Evolutionary conservation across 306 rosid species (phyloP).

Genomic region (Pueraria montana): DNA sequence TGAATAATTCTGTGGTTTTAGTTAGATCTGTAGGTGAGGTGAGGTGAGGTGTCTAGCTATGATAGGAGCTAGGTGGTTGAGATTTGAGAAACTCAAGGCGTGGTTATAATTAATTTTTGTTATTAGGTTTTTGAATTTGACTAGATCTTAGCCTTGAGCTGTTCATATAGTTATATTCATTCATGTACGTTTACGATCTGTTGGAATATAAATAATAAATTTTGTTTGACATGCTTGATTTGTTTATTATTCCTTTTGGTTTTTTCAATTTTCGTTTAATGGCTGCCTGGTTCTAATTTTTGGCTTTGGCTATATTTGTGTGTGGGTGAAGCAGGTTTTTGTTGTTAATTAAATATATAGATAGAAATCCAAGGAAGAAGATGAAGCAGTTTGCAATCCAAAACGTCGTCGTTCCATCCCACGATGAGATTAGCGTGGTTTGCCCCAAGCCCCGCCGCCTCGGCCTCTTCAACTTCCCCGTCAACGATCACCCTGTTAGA

Average conservation of each 20-base stretch:
- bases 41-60: constrained; percentile 29
- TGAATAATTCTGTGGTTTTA: neutral
- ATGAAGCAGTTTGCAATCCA: constrained; percentile 80
- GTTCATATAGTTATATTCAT: constrained; percentile 17
- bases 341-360: constrained; percentile 26
- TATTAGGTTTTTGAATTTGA: constrained; percentile 47
- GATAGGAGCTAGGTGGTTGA: constrained; percentile 37
- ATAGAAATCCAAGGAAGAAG: constrained; percentile 30
- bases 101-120: constrained; percentile 25
- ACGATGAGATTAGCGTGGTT: constrained; percentile 73
- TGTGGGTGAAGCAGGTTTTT: constrained; percentile 47
- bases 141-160: constrained; percentile 56
- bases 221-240: constrained; percentile 25
- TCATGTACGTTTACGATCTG: constrained; percentile 46
- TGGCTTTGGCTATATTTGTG: neutral
- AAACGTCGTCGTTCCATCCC: constrained; percentile 70
- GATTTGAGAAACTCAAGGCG: constrained; percentile 44
- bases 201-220: constrained; percentile 11
- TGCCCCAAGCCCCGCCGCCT: constrained; percentile 97
- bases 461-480: constrained; percentile 60
- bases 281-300: neutral
- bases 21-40: constrained; percentile 42
- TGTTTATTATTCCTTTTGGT: neutral
- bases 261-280: neutral
- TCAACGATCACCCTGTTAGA: constrained; percentile 63